Percentiles rank a stretch among this genome's conserved stretches.
Conservation (phyloP, 495 filamentous ascomycete genomes). For the Mycothermus thermophilus region DNA sequence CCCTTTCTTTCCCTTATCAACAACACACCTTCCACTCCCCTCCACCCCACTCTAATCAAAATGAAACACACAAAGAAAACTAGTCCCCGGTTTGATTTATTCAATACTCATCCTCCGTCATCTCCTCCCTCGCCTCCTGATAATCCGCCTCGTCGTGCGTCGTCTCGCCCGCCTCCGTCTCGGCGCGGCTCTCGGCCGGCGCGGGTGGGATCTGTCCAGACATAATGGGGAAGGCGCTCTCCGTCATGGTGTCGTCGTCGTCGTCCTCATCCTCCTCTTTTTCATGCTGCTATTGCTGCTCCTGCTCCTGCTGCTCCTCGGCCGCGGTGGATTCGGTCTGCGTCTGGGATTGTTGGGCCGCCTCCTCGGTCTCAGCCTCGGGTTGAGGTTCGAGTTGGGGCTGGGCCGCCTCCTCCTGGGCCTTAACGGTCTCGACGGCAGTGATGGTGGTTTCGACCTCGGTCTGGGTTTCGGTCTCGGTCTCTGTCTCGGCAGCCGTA, state of each 20-base stretch:
- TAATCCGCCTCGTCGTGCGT: slow-evolving; percentile 3
- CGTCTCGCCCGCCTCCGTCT: slow-evolving; percentile 1
- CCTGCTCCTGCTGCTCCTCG: background rate
- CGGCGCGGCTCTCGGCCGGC: no score
- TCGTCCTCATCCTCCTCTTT: background rate
- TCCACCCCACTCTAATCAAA: background rate
- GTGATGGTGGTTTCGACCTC: no score
- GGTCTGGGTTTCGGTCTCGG: no score
- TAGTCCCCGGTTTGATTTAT: background rate
- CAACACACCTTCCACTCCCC: background rate
- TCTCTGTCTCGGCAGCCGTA: no score
- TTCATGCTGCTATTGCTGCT: background rate
- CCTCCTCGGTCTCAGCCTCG: background rate
- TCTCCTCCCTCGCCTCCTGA: slow-evolving; percentile 3
- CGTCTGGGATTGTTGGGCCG: background rate
- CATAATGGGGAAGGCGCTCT: background rate
- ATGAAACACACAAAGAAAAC: no score
- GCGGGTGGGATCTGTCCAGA: background rate
- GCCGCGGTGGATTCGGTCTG: background rate
- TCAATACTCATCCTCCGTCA: background rate
- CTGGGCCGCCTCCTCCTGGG: background rate
- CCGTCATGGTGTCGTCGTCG: background rate
- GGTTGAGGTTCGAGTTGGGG: background rate
- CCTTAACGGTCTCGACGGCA: background rate
- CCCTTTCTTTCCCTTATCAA: no score